phyloP scores from a whole-genome alignment of 2,329 filamentous ascomycete species.

The Epichloe glyceriae region DNA sequence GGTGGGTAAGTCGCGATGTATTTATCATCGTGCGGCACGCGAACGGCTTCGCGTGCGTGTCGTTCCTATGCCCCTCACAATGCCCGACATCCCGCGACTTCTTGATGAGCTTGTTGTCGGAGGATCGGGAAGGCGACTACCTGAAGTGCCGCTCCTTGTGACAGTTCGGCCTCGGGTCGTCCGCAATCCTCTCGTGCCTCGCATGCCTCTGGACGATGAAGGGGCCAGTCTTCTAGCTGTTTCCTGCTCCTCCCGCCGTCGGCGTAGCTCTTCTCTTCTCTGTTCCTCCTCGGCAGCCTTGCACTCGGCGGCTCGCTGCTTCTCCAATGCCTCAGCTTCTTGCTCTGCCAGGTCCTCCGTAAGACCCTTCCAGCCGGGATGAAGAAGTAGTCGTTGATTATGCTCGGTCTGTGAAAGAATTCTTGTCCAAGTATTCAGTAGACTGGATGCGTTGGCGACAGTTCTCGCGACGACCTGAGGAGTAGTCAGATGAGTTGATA shows the following conservation, averaged over 20 bases:
- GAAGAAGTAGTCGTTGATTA: slow-evolving; percentile 82
- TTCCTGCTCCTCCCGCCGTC: slow-evolving; percentile 50
- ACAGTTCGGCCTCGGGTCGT: slow-evolving; percentile 16
- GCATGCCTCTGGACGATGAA: slow-evolving; percentile 16
- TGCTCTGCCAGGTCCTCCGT: slow-evolving; percentile 75
- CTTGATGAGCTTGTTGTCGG: slow-evolving; percentile 16
- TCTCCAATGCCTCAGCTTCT: slow-evolving; percentile 63
- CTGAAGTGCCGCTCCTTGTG: slow-evolving; percentile 14
- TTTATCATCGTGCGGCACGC: slow-evolving; percentile 17
- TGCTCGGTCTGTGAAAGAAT: slow-evolving; percentile 96
- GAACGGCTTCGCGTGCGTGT: slow-evolving; percentile 20
- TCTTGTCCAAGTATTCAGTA: slow-evolving; percentile 90
- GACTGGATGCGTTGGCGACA: slow-evolving; percentile 72
- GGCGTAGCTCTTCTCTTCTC: slow-evolving; percentile 56
- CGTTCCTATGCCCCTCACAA: slow-evolving; percentile 21
- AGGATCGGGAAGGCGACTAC: slow-evolving; percentile 16
- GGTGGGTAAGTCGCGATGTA: not conserved
- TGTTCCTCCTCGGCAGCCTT: slow-evolving; percentile 67
- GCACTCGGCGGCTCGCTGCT: slow-evolving; percentile 66
- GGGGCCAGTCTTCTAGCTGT: slow-evolving; percentile 20
- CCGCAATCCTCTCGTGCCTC: slow-evolving; percentile 18
- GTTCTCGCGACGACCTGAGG: slow-evolving; percentile 65
- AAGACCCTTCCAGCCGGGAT: slow-evolving; percentile 81
- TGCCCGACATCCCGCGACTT: slow-evolving; percentile 21
- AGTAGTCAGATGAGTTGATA: slow-evolving; percentile 18